Percentiles rank a stretch among this genome's conserved stretches.
Evolutionary conservation across 352 stramenopile species (phyloP).

Genomic region (Phytophthora fragariaefolia): DNA sequence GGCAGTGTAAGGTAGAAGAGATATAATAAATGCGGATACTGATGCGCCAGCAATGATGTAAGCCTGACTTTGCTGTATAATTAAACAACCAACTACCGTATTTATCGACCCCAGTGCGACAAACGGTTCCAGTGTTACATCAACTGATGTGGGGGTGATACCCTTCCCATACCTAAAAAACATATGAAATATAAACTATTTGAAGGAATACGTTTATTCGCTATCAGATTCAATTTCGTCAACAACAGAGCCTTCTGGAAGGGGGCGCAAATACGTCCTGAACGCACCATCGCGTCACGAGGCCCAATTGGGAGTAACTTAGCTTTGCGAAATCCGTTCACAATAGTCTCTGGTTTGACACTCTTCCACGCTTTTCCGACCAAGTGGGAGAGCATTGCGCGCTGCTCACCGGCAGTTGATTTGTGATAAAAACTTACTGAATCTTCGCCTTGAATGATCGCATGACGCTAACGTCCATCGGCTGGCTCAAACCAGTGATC

Average conservation of each 20-base stretch:
- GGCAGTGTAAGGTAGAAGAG: too few relatives aligned
- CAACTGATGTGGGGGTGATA: not conserved
- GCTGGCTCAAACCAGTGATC: not conserved
- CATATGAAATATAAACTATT: not conserved
- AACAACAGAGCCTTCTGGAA: constrained; percentile 1
- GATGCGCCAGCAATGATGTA: too few relatives aligned
- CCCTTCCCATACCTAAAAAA: not conserved
- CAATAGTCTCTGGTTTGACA: not conserved
- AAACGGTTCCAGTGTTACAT: not conserved
- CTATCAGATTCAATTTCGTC: not conserved
- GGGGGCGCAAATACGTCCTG: not conserved
- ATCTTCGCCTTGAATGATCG: constrained; percentile 4
- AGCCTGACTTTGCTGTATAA: too few relatives aligned
- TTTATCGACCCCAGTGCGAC: not conserved
- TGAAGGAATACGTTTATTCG: not conserved
- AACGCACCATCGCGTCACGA: not conserved
- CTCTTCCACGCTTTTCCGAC: not conserved
- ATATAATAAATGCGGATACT: too few relatives aligned
- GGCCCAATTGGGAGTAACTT: not conserved
- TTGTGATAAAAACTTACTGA: constrained; percentile 1
- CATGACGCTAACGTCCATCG: too few relatives aligned
- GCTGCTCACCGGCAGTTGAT: not conserved
- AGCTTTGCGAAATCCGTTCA: not conserved
- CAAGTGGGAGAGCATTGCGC: not conserved
- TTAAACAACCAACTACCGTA: too few relatives aligned